phyloP scores from a whole-genome alignment of 129 eudicot genomes.

The Erigeron canadensis region DNA sequence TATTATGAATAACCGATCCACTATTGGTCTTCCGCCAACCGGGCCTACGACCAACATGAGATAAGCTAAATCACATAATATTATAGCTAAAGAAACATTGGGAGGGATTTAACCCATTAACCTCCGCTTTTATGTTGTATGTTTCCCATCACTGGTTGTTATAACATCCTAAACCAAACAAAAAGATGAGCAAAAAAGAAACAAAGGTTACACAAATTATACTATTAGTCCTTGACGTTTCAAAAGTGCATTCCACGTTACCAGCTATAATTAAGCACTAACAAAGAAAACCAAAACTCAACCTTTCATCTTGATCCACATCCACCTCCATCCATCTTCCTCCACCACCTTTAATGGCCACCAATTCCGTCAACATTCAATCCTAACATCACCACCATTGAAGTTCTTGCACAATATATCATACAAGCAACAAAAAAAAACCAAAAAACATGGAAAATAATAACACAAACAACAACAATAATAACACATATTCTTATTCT shows the following conservation, averaged over 20 bases:
- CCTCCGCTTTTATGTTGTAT: too few species aligned
- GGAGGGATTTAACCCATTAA: too few species aligned
- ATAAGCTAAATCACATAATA: too few species aligned
- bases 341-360: conserved; percentile 21
- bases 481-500: conserved; percentile 33
- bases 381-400: neutral
- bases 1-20: too few species aligned
- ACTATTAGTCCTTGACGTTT: neutral
- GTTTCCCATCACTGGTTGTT: too few species aligned
- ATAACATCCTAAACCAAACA: too few species aligned
- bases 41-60: too few species aligned
- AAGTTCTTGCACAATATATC: neutral
- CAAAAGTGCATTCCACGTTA: conserved; percentile 4
- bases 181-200: too few species aligned
- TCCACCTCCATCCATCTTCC: neutral
- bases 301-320: conserved; percentile 12
- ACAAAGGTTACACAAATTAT: neutral
- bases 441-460: conserved; percentile 13
- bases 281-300: neutral
- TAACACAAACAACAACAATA: neutral
- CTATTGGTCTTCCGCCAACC: too few species aligned
- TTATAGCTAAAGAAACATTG: too few species aligned
- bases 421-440: neutral
- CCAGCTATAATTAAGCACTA: conserved; percentile 25
- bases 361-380: conserved; percentile 15